A percentile compares a stretch with the other conserved stretches of the same genome.
These are phyloP conservation scores for Lachancea quebecensis DNA, from an alignment of 805 yeast species.

Conservation along the genomic window DNA sequence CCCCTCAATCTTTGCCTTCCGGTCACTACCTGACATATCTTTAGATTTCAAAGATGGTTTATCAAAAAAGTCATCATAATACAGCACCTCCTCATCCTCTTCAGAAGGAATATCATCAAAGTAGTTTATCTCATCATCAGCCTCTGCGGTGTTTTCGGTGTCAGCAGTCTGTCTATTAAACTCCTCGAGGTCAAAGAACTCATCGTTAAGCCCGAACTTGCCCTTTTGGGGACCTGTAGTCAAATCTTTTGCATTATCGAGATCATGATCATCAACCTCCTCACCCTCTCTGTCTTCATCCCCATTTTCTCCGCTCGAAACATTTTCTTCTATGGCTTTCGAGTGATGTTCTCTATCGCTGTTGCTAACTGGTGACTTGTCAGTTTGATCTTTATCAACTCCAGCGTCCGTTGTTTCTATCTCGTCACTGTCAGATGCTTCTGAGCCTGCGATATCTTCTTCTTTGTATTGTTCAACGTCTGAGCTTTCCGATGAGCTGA, in stretches of 20 bases:
- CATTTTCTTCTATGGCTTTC: too few species aligned
- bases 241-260: not conserved
- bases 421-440: too few species aligned
- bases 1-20: conserved; percentile 7
- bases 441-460: conserved; percentile 10
- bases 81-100: conserved; percentile 50
- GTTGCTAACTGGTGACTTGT: too few species aligned
- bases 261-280: not conserved
- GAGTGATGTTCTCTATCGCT: too few species aligned
- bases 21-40: conserved; percentile 3
- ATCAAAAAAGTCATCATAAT: conserved; percentile 64
- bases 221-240: conserved; percentile 17
- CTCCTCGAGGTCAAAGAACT: conserved; percentile 76
- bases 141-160: conserved; percentile 36
- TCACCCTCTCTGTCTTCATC: too few species aligned
- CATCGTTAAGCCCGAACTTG: conserved; percentile 68
- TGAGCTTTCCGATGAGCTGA: conserved; percentile 11
- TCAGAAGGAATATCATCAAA: conserved; percentile 47
- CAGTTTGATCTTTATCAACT: too few species aligned
- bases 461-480: conserved; percentile 18
- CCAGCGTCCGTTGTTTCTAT: too few species aligned
- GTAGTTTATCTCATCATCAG: conserved; percentile 41
- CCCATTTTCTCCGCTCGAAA: too few species aligned
- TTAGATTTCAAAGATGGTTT: conserved; percentile 18
- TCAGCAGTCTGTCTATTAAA: conserved; percentile 71